Base-by-base conservation (phyloP, 2,329 filamentous ascomycete genomes). In the Hymenoscyphus occultus region DNA sequence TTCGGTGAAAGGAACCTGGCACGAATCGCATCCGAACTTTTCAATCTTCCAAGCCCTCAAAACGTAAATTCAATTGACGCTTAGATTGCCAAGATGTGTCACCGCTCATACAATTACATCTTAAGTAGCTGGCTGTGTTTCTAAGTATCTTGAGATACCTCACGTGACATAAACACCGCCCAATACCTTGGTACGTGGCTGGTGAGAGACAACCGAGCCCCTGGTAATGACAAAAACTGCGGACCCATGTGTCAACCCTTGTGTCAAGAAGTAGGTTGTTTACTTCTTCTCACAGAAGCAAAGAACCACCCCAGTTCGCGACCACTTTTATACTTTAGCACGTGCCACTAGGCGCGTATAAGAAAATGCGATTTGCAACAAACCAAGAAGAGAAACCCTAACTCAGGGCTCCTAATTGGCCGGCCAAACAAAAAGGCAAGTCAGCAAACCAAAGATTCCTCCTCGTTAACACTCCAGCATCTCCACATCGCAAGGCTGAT, bases 351-450 rank as follows among this genome's bases (percentile, higher is more conserved):
- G 48, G 48, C 19, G 48, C 48, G 48, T 51, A 51, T 51, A 51
- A 51, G 48, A 51, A 51, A 51, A 28, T 22, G 48, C 48, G 48
- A 51, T 51, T 51, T 51, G 48, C 48, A 51, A 51, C 48, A 51
- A 51, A 51, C 19, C 48, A 28, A 51, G 9, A 48, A 28, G 10
- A 51, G 22, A 28, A 19, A 28, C 10, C 48, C 48, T 3, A 28
- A 9, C 22, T 28, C 19, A 51, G 19, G 19, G 22, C 22, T 22
- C 22, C 13, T n/a, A 22, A 51, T 51, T 51, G 19, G 45, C 45
- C n/a, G 19, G 45, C 45, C n/a, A 51, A 22, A 9, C 32, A 35
- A 9, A 35, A 35, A 35, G 32, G 1, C 2, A 35, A 35, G 5
- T 6, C 48, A 51, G 13, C 22, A 10, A 4, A 51, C 22, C 48